phyloP scores from a whole-genome alignment of 164 flowering plant genomes.

The Berberis thunbergii region DNA sequence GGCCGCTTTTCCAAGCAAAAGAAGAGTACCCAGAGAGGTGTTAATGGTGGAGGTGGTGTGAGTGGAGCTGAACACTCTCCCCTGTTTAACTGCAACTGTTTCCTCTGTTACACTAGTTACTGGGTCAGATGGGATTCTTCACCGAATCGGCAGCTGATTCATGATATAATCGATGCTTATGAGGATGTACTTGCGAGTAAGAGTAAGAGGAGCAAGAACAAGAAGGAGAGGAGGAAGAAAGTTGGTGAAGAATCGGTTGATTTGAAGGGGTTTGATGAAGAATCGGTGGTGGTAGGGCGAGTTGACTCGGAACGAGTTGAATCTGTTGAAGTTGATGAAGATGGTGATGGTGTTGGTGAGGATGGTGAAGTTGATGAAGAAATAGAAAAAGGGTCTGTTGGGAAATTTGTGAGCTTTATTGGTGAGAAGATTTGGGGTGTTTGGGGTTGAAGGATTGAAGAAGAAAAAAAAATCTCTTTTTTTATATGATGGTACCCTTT shows the following conservation, averaged over 20 bases:
- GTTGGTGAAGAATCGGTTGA: neutral
- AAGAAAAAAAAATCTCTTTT: neutral
- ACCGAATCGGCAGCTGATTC: constrained; percentile 72
- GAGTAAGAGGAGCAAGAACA: constrained; percentile 16
- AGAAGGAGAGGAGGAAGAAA: constrained; percentile 22
- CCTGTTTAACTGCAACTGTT: constrained; percentile 36
- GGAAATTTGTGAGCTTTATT: constrained; percentile 45
- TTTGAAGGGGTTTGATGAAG: neutral
- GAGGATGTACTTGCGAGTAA: constrained; percentile 36
- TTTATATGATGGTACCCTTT: too few relatives aligned
- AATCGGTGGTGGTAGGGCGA: neutral
- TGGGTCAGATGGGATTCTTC: constrained; percentile 90
- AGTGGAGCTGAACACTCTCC: constrained; percentile 22
- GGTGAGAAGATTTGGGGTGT: constrained; percentile 64
- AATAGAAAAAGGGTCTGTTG: constrained; percentile 36
- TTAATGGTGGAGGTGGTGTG: neutral
- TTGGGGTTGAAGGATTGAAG: constrained; percentile 15
- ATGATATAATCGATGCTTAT: constrained; percentile 67
- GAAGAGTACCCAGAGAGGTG: neutral
- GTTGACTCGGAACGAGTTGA: neutral
- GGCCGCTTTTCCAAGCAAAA: neutral
- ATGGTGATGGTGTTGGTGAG: neutral
- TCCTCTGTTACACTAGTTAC: constrained; percentile 58
- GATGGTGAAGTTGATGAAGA: constrained; percentile 17
- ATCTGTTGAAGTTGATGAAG: constrained; percentile 1